Evolutionary conservation across 345 rosid species (phyloP), one percentile per base, ranked within the genome.

Genomic region (Lepidium sativum): DNA sequence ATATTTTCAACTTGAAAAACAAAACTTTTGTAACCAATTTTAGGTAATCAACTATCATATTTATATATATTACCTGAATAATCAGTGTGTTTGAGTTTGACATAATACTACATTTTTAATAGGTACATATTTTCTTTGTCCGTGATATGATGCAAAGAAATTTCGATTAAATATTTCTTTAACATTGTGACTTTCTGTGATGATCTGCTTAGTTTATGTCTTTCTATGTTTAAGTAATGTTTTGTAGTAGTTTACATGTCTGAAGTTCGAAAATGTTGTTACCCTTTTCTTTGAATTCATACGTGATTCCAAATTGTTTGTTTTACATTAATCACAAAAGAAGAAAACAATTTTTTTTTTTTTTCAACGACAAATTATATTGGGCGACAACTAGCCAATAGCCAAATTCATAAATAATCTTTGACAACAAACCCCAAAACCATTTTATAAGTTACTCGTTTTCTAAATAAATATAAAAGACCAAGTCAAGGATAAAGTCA

Each of bases 401-500:
- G n/a, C n/a, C n/a, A n/a, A n/a, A n/a, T n/a, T n/a, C n/a, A n/a
- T n/a, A n/a, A n/a, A n/a, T n/a, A n/a, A 33, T 9, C 20, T 25
- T 29, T 34, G 47, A 23, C 25, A 14, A 1, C 3, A 10, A 62
- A 37, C 53, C 13, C 50, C 15, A 12, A 20, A 21, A 21, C 13
- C 56, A 31, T 29, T 51, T 51, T 41, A 40, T n/a, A 41, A 41
- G 45, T 41, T 41, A 14, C 9, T 40, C 17, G 6, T 40, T 5
- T 39, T 39, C n/a, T 1, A 9, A 4, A n/a, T 8, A 40, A 57
- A 13, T 14, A 0, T 1, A 44, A 56, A 21, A 25, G 68, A 70
- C 69, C 51, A 63, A 62, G 75, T 71, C 70, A 70, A 63, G 37
- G 33, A 47, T 9, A 47, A 63, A 6, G 75, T 71, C 75, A 63